phyloP scores from a whole-genome alignment of 805 yeast genomes.

The Nakazawaea wyomingensis region DNA sequence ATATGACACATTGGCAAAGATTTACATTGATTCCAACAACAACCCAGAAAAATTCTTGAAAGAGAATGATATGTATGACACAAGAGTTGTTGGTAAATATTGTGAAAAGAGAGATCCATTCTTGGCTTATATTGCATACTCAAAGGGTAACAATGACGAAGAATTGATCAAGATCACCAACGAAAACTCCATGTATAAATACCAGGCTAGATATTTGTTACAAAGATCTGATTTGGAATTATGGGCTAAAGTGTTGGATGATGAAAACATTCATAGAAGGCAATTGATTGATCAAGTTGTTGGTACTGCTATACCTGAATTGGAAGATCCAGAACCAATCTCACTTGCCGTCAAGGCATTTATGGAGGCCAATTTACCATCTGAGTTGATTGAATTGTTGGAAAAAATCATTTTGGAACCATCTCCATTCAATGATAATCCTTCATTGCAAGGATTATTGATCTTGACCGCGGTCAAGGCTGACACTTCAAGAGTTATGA shows the following conservation, averaged over 20 bases:
- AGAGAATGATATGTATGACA: conserved; percentile 85
- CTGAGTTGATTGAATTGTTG: conserved; percentile 87
- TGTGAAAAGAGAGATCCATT: conserved; percentile 99
- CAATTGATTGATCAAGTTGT: conserved; percentile 91
- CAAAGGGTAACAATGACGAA: conserved; percentile 87
- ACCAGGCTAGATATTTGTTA: conserved; percentile 95
- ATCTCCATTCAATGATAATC: conserved; percentile 93
- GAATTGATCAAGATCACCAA: conserved; percentile 90
- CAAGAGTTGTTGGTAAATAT: conserved; percentile 94
- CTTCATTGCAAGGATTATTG: conserved; percentile 89
- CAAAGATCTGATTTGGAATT: conserved; percentile 79
- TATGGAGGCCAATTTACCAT: conserved; percentile 91
- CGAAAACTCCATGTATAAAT: conserved; percentile 96
- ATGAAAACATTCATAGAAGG: conserved; percentile 81
- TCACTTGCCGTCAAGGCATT: conserved; percentile 92
- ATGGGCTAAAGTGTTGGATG: conserved; percentile 75
- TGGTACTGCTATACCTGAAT: conserved; percentile 93
- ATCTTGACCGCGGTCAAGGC: conserved; percentile 94
- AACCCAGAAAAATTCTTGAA: conserved; percentile 94
- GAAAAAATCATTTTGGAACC: conserved; percentile 97
- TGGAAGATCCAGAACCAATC: conserved; percentile 88
- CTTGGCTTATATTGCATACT: conserved; percentile 95
- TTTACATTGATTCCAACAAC: conserved; percentile 95
- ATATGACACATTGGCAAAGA: conserved; percentile 92
- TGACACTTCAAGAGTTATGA: conserved; percentile 77